phyloP scores from a whole-genome alignment of 495 filamentous ascomycete species.

The Amphirosellinia nigrospora region DNA sequence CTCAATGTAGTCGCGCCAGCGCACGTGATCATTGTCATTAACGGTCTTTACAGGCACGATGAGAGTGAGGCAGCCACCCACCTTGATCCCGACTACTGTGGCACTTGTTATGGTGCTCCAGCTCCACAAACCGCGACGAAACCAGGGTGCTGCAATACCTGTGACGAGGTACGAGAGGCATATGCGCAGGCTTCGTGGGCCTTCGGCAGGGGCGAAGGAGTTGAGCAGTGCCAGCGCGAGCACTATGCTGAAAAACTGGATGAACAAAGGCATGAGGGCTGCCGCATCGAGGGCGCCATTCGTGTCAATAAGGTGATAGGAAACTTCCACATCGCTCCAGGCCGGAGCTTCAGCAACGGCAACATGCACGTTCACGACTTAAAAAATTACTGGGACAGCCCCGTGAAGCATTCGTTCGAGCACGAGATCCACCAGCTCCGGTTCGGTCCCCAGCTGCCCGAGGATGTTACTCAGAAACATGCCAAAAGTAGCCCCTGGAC shows the following conservation, averaged over 20 bases:
- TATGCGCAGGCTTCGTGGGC: slow-evolving; percentile 90
- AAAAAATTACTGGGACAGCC: slow-evolving; percentile 82
- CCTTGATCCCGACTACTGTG: slow-evolving; percentile 91
- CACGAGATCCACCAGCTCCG: slow-evolving; percentile 89
- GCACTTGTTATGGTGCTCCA: slow-evolving; percentile 86
- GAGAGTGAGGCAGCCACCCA: slow-evolving; percentile 73
- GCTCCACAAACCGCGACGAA: slow-evolving; percentile 73
- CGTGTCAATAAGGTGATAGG: slow-evolving; percentile 98
- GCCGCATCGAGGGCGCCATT: slow-evolving; percentile 90
- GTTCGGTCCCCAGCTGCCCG: slow-evolving; percentile 91
- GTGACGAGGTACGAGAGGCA: slow-evolving; percentile 92
- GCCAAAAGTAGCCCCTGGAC: slow-evolving; percentile 70
- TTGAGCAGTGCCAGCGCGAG: slow-evolving; percentile 95
- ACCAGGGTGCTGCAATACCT: slow-evolving; percentile 91
- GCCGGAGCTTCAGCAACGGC: slow-evolving; percentile 88
- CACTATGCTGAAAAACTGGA: slow-evolving; percentile 88
- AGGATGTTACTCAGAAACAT: slow-evolving; percentile 68
- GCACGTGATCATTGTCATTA: not conserved
- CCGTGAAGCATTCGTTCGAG: slow-evolving; percentile 81
- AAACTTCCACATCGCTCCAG: slow-evolving; percentile 98
- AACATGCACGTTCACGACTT: slow-evolving; percentile 98
- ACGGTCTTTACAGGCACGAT: slow-evolving; percentile 54
- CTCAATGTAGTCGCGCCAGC: not conserved
- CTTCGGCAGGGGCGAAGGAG: slow-evolving; percentile 87
- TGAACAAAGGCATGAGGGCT: slow-evolving; percentile 87